phyloP scores from a whole-genome alignment of 805 yeast genomes.

The Kazachstania bromeliacearum region DNA sequence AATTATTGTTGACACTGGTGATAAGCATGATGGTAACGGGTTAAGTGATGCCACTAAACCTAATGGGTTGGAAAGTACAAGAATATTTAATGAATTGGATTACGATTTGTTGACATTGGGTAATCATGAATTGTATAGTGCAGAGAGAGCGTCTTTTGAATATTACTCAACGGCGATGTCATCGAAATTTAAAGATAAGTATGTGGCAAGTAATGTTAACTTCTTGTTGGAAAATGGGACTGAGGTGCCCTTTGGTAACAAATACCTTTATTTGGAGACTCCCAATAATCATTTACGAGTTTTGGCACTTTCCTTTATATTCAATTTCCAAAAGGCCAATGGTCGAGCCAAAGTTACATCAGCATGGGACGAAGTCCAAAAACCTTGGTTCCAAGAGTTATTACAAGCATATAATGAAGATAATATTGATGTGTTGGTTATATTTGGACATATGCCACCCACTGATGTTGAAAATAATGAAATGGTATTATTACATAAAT shows the following conservation, averaged over 20 bases:
- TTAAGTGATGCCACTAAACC: slow-evolving; percentile 68
- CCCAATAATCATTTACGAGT: slow-evolving; percentile 41
- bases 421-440: slow-evolving; percentile 53
- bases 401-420: slow-evolving; percentile 28
- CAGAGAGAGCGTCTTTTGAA: slow-evolving; percentile 57
- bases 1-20: slow-evolving; percentile 79
- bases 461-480: slow-evolving; percentile 30
- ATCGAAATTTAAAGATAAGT: slow-evolving; percentile 46
- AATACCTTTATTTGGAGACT: slow-evolving; percentile 58
- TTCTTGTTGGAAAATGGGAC: slow-evolving; percentile 35
- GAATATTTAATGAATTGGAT: slow-evolving; percentile 52
- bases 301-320: slow-evolving; percentile 69
- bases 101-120: slow-evolving; percentile 81
- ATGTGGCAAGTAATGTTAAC: slow-evolving; percentile 67
- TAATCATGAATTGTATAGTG: slow-evolving; percentile 78
- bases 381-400: slow-evolving; percentile 56
- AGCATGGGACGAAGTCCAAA: slow-evolving; percentile 38
- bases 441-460: slow-evolving; percentile 76
- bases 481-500: slow-evolving; percentile 30
- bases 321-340: slow-evolving; percentile 57
- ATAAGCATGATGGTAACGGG: slow-evolving; percentile 92
- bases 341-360: slow-evolving; percentile 54
- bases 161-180: slow-evolving; percentile 47
- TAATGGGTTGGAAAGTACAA: slow-evolving; percentile 55
- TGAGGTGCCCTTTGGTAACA: slow-evolving; percentile 59